A percentile compares a stretch with the other conserved stretches of the same genome.
Evolutionary conservation across 2,329 filamentous ascomycete genomes (phyloP).

Genomic region (Emmonsia crescens): DNA sequence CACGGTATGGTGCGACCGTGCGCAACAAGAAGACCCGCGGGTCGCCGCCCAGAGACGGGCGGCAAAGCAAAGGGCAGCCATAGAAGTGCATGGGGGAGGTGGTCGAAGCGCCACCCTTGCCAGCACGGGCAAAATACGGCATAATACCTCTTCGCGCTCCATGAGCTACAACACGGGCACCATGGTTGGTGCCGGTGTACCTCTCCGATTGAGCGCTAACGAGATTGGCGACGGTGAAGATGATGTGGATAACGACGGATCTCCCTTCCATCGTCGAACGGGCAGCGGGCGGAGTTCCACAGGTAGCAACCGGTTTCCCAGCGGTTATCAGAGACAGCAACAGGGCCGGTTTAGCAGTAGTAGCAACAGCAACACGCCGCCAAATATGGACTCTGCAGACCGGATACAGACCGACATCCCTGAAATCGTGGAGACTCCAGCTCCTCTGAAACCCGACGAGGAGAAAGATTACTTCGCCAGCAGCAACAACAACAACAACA

Average conservation of each 20-base stretch:
- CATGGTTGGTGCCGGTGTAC: slow-evolving; percentile 66
- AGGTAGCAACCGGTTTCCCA: slow-evolving; percentile 36
- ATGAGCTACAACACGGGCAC: slow-evolving; percentile 72
- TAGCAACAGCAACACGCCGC: slow-evolving; percentile 45
- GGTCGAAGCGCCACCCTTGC: slow-evolving; percentile 54
- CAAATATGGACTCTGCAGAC: slow-evolving; percentile 26
- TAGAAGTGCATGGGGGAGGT: slow-evolving; percentile 60
- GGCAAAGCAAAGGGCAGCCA: slow-evolving; percentile 74
- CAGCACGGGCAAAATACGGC: slow-evolving; percentile 68
- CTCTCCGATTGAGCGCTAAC: slow-evolving; percentile 83
- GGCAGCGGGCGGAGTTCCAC: slow-evolving; percentile 50
- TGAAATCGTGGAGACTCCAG: slow-evolving; percentile 31
- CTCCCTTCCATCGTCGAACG: slow-evolving; percentile 40
- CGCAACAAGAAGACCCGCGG: slow-evolving; percentile 83
- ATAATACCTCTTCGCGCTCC: slow-evolving; percentile 74
- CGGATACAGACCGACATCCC: slow-evolving; percentile 26
- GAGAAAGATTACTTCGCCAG: slow-evolving; percentile 15
- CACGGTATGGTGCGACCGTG: slow-evolving; percentile 94
- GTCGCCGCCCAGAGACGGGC: slow-evolving; percentile 71
- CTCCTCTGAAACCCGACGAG: slow-evolving; percentile 14
- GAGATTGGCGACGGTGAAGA: slow-evolving; percentile 83
- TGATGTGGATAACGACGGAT: slow-evolving; percentile 37
- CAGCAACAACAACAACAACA: background rate
- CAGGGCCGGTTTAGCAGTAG: slow-evolving; percentile 32
- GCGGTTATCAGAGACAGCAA: slow-evolving; percentile 34